Conservation (phyloP, 1,284 basidiomycete genomes). For the Sphagnurus paluster region DNA sequence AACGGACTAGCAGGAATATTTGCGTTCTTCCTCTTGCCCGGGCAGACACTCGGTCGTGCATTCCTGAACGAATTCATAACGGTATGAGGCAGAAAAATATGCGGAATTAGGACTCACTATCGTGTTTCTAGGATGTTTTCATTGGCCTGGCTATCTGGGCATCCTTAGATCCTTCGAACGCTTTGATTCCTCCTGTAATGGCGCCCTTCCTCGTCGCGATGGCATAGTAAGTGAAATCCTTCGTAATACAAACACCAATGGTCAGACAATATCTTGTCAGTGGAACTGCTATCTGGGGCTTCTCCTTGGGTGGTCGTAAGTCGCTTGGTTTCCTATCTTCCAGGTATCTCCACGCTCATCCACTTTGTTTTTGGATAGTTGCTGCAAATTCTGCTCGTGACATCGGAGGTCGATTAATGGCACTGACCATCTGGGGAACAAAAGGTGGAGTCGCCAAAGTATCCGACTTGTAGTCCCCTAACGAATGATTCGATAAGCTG, state of each 20-base stretch:
- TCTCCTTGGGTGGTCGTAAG: conserved; percentile 49
- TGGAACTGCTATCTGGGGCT: conserved; percentile 60
- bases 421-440: conserved; percentile 58
- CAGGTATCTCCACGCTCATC: neutral
- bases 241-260: neutral
- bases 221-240: conserved; percentile 46
- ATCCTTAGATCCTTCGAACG: conserved; percentile 61
- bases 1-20: conserved; percentile 66
- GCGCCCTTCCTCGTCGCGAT: conserved; percentile 55
- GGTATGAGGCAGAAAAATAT: conserved; percentile 31
- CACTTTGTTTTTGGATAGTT: conserved; percentile 37
- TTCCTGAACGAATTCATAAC: conserved; percentile 69
- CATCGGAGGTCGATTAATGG: conserved; percentile 59
- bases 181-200: conserved; percentile 51
- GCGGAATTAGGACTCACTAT: neutral
- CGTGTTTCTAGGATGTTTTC: conserved; percentile 55
- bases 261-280: conserved; percentile 29
- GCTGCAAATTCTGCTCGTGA: conserved; percentile 70
- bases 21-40: conserved; percentile 48
- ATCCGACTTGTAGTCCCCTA: neutral
- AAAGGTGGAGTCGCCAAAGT: conserved; percentile 27
- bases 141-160: conserved; percentile 61
- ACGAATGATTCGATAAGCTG: conserved; percentile 32
- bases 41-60: conserved; percentile 49
- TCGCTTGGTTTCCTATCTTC: conserved; percentile 1